Conservation (phyloP, 352 stramenopile species). For the Pythium apleroticum region DNA sequence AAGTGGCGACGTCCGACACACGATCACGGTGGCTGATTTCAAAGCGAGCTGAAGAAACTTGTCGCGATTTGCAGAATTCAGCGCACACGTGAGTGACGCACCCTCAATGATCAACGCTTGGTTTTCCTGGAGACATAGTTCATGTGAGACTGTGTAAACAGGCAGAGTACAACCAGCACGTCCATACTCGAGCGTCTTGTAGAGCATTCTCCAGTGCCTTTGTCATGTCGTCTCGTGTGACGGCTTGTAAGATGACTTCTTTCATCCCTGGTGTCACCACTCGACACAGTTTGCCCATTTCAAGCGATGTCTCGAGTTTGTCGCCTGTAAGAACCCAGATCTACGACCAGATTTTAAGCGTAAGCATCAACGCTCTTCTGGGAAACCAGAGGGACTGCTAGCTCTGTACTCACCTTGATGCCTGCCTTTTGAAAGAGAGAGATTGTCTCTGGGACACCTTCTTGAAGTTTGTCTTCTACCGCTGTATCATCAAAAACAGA, state of each 20-base stretch:
- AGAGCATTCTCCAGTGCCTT: slow-evolving; percentile 52
- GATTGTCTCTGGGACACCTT: slow-evolving; percentile 94
- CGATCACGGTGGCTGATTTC: slow-evolving; percentile 82
- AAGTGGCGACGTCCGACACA: slow-evolving; percentile 85
- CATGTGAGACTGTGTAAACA: not conserved
- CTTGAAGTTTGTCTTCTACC: slow-evolving; percentile 98
- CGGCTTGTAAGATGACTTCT: slow-evolving; percentile 55
- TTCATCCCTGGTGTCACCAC: slow-evolving; percentile 87
- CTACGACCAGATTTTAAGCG: slow-evolving; percentile 24
- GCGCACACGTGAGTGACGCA: slow-evolving; percentile 52
- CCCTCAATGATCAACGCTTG: slow-evolving; percentile 74
- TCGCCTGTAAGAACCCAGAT: slow-evolving; percentile 96
- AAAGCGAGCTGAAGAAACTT: slow-evolving; percentile 72
- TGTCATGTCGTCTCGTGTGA: slow-evolving; percentile 49
- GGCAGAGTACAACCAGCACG: not conserved
- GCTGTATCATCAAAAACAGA: slow-evolving; percentile 38
- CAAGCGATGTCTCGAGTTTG: slow-evolving; percentile 98
- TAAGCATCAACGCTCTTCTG: slow-evolving; percentile 5
- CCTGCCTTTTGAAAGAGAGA: slow-evolving; percentile 88
- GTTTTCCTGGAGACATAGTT: slow-evolving; percentile 39
- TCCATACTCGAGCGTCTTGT: slow-evolving; percentile 39
- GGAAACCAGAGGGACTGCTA: not conserved
- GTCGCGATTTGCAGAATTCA: slow-evolving; percentile 52
- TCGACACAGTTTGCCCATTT: slow-evolving; percentile 95
- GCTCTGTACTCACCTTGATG: slow-evolving; percentile 91